phyloP scores from a whole-genome alignment of 805 yeast genomes.

The Scheffersomyces ergatensis region DNA sequence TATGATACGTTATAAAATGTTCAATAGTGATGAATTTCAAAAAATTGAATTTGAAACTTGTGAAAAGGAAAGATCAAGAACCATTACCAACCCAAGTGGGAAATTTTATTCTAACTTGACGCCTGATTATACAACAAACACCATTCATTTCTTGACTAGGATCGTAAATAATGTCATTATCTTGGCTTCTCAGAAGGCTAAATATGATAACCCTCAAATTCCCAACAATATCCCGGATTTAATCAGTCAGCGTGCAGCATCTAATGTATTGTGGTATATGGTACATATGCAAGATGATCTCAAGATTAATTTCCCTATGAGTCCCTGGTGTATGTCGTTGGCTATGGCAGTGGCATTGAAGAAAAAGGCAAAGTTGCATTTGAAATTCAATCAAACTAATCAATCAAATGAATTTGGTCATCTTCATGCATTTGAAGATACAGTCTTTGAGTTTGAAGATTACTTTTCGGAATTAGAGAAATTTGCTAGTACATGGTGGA shows the following conservation, averaged over 20 bases:
- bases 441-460: slow-evolving; percentile 15
- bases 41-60: slow-evolving; percentile 24
- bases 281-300: slow-evolving; percentile 14
- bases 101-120: slow-evolving; percentile 1
- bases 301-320: slow-evolving; percentile 21
- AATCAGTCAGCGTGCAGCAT: slow-evolving; percentile 19
- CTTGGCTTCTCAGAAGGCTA: slow-evolving; percentile 23
- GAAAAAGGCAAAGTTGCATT: slow-evolving; percentile 10
- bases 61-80: slow-evolving; percentile 13
- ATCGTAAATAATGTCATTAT: slow-evolving; percentile 25
- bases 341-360: slow-evolving; percentile 25
- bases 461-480: slow-evolving; percentile 17
- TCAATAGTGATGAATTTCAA: slow-evolving; percentile 24
- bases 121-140: slow-evolving; percentile 14
- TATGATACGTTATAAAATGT: slow-evolving; percentile 13
- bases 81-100: neutral
- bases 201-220: slow-evolving; percentile 19
- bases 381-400: neutral
- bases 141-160: slow-evolving; percentile 23
- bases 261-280: slow-evolving; percentile 24
- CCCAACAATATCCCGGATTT: slow-evolving; percentile 21
- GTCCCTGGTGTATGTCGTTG: slow-evolving; percentile 24
- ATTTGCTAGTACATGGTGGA: slow-evolving; percentile 21
- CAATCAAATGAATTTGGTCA: slow-evolving; percentile 1
- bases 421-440: slow-evolving; percentile 5